Percentiles rank a stretch among this genome's conserved stretches.
phyloP scores from a whole-genome alignment of 345 rosid species.

The Firmiana major region DNA sequence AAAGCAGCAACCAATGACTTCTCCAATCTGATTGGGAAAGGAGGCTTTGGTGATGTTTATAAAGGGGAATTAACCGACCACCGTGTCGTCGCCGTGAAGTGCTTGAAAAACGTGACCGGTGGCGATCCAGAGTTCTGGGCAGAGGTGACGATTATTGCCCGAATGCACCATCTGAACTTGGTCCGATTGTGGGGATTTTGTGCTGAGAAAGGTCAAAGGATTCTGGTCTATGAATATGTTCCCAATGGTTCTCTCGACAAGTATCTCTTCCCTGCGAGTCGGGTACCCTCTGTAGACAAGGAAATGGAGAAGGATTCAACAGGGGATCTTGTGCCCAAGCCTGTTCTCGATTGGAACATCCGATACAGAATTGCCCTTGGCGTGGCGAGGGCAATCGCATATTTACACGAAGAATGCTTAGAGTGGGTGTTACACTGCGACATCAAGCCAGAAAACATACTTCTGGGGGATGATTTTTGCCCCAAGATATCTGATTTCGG shows the following conservation, averaged over 20 bases:
- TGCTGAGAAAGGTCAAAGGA: conserved; percentile 61
- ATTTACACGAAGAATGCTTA: conserved; percentile 67
- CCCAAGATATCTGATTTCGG: conserved; percentile 67
- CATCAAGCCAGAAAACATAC: conserved; percentile 63
- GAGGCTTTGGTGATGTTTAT: conserved; percentile 70
- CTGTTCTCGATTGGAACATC: conserved; percentile 52
- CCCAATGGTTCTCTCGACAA: conserved; percentile 64
- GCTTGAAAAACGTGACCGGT: conserved; percentile 53
- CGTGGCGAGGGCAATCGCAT: conserved; percentile 67
- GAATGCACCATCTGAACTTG: conserved; percentile 66
- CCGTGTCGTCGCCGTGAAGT: conserved; percentile 59
- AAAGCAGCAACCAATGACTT: conserved; percentile 53
- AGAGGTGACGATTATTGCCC: conserved; percentile 66
- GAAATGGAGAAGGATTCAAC: conserved; percentile 20
- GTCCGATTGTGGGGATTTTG: conserved; percentile 67
- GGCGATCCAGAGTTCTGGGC: conserved; percentile 69
- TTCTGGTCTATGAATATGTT: conserved; percentile 58
- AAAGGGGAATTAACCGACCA: conserved; percentile 56
- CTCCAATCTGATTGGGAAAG: conserved; percentile 48
- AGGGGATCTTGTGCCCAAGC: not conserved
- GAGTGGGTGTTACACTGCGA: conserved; percentile 71
- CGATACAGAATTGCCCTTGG: conserved; percentile 62
- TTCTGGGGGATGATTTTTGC: conserved; percentile 60
- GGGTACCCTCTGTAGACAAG: not conserved
- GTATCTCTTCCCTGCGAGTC: conserved; percentile 35